A percentile compares a stretch with the other conserved stretches of the same genome.
phyloP scores from a whole-genome alignment of 108 stramenopile genomes.

The Skeletonema marinoi region DNA sequence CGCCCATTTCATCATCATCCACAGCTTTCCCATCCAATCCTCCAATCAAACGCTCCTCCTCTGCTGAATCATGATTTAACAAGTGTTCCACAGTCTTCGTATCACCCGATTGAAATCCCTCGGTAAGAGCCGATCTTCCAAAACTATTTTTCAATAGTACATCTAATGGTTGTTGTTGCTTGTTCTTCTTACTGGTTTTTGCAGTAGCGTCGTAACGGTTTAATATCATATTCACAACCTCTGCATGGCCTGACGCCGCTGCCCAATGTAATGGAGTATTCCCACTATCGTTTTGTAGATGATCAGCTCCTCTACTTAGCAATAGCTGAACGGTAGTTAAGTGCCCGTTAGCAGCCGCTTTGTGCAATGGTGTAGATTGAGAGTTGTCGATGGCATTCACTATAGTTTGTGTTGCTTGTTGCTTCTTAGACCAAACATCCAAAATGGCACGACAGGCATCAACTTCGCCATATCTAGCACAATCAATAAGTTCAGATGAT shows the following conservation, averaged over 20 bases:
- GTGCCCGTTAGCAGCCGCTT: slow-evolving; percentile 84
- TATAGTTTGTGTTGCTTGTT: slow-evolving; percentile 5
- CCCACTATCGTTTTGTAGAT: slow-evolving; percentile 57
- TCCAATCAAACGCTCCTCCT: slow-evolving; percentile 79
- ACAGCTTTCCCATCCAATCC: slow-evolving; percentile 35
- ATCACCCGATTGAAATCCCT: slow-evolving; percentile 77
- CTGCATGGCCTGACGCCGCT: slow-evolving; percentile 68
- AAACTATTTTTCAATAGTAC: slow-evolving; percentile 77
- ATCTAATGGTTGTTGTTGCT: slow-evolving; percentile 50
- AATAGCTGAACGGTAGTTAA: slow-evolving; percentile 52
- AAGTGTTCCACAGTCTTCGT: slow-evolving; percentile 65
- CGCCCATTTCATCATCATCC: slow-evolving; percentile 21
- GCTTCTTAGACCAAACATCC: slow-evolving; percentile 23
- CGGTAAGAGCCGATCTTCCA: slow-evolving; percentile 85
- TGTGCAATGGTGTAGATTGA: slow-evolving; percentile 77
- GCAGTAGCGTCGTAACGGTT: slow-evolving; percentile 36
- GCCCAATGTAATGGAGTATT: slow-evolving; percentile 90
- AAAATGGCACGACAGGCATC: slow-evolving; percentile 71
- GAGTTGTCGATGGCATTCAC: slow-evolving; percentile 28
- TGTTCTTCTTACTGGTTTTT: neutral
- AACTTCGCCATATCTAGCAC: slow-evolving; percentile 77
- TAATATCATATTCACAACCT: slow-evolving; percentile 58
- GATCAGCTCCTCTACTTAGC: slow-evolving; percentile 32
- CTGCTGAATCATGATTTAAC: slow-evolving; percentile 86
- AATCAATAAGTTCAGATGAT: slow-evolving; percentile 62